phyloP scores from a whole-genome alignment of 306 rosid genomes.

The Pterocarpus macrocarpus region DNA sequence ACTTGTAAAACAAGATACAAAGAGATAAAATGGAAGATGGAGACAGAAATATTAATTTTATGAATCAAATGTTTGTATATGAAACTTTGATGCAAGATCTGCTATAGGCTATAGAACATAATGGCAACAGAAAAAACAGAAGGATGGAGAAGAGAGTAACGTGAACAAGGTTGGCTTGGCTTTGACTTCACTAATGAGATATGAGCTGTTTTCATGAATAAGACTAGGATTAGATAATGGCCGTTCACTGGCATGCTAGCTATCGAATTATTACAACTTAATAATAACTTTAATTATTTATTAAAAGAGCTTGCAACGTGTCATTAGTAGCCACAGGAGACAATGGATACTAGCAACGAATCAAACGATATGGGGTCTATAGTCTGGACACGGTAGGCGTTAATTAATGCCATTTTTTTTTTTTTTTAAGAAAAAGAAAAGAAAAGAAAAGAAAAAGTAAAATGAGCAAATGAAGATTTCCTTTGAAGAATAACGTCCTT shows the following conservation, averaged over 20 bases:
- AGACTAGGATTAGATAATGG: conserved; percentile 32
- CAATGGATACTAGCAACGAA: background rate
- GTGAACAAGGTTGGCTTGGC: conserved; percentile 28
- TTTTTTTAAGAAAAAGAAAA: no score
- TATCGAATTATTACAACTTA: background rate
- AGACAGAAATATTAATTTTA: background rate
- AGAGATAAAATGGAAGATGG: background rate
- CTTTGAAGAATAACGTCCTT: background rate
- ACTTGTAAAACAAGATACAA: conserved; percentile 41
- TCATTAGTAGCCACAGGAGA: background rate
- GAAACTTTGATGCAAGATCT: no score
- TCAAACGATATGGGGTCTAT: background rate
- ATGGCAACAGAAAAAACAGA: background rate
- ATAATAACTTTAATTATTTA: no score
- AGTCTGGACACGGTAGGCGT: background rate
- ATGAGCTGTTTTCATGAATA: conserved; percentile 40
- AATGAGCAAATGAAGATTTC: background rate
- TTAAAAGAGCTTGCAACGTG: background rate
- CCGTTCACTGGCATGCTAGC: conserved; percentile 42
- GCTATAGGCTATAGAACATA: no score
- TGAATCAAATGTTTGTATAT: no score
- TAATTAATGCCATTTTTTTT: background rate
- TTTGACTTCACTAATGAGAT: conserved; percentile 40
- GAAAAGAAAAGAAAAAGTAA: background rate
- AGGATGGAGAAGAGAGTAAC: background rate